Conservation (phyloP, 129 eudicot genomes). For the Silybum marianum region DNA sequence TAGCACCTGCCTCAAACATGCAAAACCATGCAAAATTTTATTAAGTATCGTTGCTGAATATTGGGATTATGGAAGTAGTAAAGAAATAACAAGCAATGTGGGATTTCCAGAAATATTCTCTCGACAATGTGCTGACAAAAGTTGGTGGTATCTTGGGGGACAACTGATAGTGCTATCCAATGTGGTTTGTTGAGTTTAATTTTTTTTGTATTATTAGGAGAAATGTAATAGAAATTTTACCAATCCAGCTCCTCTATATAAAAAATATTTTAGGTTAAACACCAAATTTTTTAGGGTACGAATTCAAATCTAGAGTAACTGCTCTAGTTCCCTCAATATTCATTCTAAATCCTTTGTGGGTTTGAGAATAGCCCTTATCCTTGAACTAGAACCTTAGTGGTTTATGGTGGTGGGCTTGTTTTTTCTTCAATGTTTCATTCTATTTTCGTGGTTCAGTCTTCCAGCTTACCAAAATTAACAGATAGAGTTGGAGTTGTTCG, state of each 20-base stretch:
- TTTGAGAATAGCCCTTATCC: too few relatives aligned
- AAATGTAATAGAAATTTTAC: neutral
- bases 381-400: neutral
- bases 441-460: neutral
- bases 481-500: neutral
- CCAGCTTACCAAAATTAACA: neutral
- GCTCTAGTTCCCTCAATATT: neutral
- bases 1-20: neutral
- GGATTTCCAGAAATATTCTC: neutral
- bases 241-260: neutral
- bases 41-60: neutral
- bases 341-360: neutral
- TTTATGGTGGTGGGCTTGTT: neutral
- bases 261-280: neutral
- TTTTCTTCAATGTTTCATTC: neutral
- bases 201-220: neutral
- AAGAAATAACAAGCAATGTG: neutral
- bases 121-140: neutral
- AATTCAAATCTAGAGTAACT: neutral
- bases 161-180: neutral
- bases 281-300: neutral
- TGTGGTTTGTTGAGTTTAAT: neutral
- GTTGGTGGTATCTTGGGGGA: neutral
- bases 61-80: neutral
- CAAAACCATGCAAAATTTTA: neutral